Evolutionary conservation across 345 rosid genomes (phyloP).

Genomic region (Eutrema yunnanense): DNA sequence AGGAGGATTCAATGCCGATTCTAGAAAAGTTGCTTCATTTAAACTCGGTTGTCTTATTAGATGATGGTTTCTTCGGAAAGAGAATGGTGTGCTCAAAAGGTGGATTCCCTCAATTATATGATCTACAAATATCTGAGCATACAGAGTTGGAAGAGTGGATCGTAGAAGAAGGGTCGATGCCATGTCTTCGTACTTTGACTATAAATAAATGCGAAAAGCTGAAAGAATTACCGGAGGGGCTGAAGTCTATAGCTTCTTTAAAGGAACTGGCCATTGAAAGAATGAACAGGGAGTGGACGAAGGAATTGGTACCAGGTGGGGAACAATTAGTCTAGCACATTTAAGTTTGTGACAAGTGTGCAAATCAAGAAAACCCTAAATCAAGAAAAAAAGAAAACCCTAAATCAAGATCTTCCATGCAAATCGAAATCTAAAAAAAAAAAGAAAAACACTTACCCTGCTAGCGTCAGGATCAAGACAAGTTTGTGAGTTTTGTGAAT

Average conservation of each 20-base stretch:
- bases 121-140: too few relatives aligned
- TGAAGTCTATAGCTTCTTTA: background rate
- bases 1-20: too few relatives aligned
- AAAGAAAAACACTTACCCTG: slow-evolving; percentile 42
- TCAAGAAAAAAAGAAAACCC: background rate
- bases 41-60: too few relatives aligned
- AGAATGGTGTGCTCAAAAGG: too few relatives aligned
- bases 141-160: background rate
- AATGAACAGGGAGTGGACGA: background rate
- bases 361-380: too few relatives aligned
- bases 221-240: background rate
- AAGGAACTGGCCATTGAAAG: background rate
- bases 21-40: too few relatives aligned
- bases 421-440: background rate
- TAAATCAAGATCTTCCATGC: background rate
- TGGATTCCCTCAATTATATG: too few relatives aligned
- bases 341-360: too few relatives aligned
- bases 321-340: too few relatives aligned
- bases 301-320: background rate
- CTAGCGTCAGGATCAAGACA: slow-evolving; percentile 99
- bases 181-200: background rate
- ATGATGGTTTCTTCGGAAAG: too few relatives aligned
- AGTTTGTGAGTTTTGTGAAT: slow-evolving; percentile 82
- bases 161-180: background rate
- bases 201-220: background rate